Conservation (phyloP, 106 monocot species). For the Platanthera guangdongensis region DNA sequence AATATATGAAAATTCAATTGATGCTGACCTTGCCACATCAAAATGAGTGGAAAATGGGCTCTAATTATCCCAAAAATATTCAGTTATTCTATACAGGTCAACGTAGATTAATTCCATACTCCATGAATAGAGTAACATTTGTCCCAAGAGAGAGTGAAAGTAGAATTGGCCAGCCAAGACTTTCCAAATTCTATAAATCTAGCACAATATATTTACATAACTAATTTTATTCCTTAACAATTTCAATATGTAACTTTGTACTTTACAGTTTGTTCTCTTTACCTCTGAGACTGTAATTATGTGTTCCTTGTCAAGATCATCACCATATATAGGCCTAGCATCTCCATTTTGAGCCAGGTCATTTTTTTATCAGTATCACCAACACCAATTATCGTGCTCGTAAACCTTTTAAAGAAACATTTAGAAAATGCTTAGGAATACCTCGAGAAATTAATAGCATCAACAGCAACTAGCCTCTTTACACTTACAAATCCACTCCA, state of each 20-base stretch:
- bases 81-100: slow-evolving; percentile 89
- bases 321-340: slow-evolving; percentile 48
- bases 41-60: slow-evolving; percentile 62
- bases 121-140: slow-evolving; percentile 48
- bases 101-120: slow-evolving; percentile 38
- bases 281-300: slow-evolving; percentile 82
- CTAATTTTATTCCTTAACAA: not conserved
- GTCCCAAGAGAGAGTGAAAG: slow-evolving; percentile 81
- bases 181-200: slow-evolving; percentile 45
- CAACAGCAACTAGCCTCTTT: no score
- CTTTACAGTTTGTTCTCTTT: not conserved
- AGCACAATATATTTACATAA: not conserved
- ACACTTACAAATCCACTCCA: no score
- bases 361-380: no score
- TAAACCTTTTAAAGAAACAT: no score
- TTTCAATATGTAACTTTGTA: not conserved
- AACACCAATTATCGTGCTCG: no score
- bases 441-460: no score
- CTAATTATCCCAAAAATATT: slow-evolving; percentile 94
- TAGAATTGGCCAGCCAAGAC: slow-evolving; percentile 54
- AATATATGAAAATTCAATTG: not conserved
- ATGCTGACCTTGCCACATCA: slow-evolving; percentile 62
- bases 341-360: no score
- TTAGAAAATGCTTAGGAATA: no score
- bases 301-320: slow-evolving; percentile 62